Percentiles rank a stretch among this genome's conserved stretches.
phyloP scores from a whole-genome alignment of 225 moss, liverwort and hornwort species.

The Marchantia paleacea region DNA sequence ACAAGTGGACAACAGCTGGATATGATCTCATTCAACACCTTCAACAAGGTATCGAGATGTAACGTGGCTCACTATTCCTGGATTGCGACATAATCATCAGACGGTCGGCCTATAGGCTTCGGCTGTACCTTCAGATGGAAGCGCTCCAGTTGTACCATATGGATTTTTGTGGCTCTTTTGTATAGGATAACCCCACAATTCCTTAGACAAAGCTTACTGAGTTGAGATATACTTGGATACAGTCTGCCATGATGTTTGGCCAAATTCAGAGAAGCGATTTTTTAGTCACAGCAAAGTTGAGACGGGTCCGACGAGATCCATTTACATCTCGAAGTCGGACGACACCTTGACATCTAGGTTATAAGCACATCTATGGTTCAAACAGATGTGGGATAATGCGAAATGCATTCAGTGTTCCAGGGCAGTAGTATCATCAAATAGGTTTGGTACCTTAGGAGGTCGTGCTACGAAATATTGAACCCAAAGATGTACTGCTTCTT shows the following conservation, averaged over 20 bases:
- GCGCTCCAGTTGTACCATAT: neutral
- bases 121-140: neutral
- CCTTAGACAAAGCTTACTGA: neutral
- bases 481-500: too few relatives aligned
- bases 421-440: too few relatives aligned
- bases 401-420: neutral
- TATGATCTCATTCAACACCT: slow-evolving; percentile 86
- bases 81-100: neutral
- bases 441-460: too few relatives aligned
- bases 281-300: neutral
- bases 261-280: neutral
- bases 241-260: neutral
- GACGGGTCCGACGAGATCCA: neutral
- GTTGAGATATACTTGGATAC: neutral
- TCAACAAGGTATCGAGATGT: slow-evolving; percentile 83
- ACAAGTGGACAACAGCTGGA: slow-evolving; percentile 90
- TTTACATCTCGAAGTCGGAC: neutral
- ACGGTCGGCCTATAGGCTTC: too few relatives aligned
- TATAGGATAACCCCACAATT: neutral
- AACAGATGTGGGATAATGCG: neutral
- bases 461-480: too few relatives aligned
- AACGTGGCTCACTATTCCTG: neutral
- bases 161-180: neutral
- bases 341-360: neutral
- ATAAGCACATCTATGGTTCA: too few relatives aligned